A percentile compares a stretch with the other conserved stretches of the same genome.
phyloP scores from a whole-genome alignment of 257 asterid genomes.

The Prunella vulgaris region DNA sequence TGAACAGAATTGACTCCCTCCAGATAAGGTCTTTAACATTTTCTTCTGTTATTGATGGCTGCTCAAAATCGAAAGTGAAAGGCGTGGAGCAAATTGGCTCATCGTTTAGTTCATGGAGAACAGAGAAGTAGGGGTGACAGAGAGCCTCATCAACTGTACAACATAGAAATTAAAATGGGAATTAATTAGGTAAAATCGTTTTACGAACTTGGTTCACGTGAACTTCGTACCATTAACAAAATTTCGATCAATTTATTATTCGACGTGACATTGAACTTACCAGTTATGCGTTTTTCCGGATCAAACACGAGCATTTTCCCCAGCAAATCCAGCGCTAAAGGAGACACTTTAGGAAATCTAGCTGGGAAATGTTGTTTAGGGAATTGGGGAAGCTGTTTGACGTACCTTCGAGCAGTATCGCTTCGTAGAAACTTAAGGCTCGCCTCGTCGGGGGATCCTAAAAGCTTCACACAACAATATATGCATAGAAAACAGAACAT shows the following conservation, averaged over 20 bases:
- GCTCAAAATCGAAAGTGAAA: constrained; percentile 25
- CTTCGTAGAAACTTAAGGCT: constrained; percentile 13
- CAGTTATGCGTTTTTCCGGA: constrained; percentile 20
- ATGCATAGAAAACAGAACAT: background rate
- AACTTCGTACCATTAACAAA: no score
- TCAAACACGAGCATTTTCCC: constrained; percentile 23
- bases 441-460: constrained; percentile 15
- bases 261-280: background rate
- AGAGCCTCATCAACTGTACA: constrained; percentile 16
- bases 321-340: constrained; percentile 18
- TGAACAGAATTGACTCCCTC: constrained; percentile 16
- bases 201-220: background rate
- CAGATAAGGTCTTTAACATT: constrained; percentile 26
- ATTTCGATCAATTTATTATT: no score
- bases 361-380: constrained; percentile 16
- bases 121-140: constrained; percentile 10
- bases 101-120: constrained; percentile 16
- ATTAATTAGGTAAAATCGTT: background rate
- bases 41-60: constrained; percentile 20
- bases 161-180: background rate
- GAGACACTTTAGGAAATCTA: constrained; percentile 18
- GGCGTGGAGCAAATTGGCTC: constrained; percentile 22
- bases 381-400: constrained; percentile 18
- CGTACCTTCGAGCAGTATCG: constrained; percentile 14
- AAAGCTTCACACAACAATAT: no score